Base-by-base conservation (phyloP, 306 rosid species). In the Albizia julibrissin region DNA sequence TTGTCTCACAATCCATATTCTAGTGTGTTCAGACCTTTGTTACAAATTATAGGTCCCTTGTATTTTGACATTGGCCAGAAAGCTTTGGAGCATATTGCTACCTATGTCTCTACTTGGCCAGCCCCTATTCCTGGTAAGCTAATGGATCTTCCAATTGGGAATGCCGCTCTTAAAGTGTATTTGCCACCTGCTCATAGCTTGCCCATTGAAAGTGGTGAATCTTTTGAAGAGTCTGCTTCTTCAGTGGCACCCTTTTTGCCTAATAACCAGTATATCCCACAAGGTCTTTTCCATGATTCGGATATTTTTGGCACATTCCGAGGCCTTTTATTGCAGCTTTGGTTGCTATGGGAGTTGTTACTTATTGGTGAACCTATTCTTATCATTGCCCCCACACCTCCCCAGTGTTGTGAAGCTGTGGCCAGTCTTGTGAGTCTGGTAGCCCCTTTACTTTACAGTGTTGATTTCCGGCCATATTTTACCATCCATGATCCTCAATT, bases 81-180 rank as follows among this genome's bases (percentile, higher is more conserved):
- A 82, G 98, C 98, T 84, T 89, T 93, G 49, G 97, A 94, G 85
- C 97, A 94, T 85, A 93, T 94, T 79, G 97, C 98, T 79, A 90
- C 91, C 56, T 94, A 77, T 87, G 95, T 94, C 81, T 94, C 97
- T 37, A 85, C 84, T 80, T 92, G 98, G 97, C 97, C 97, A 40
- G 89, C 88, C 66, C 97, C 98, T 42, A 61, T 86, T 34, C 97
- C 92, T 3, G 98, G 97, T 62, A 88, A 86, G 80, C 89, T 86
- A 33, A 93, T 93, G 98, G 97, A 94, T 85, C 98, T 94, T 79
- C 97, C 97, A 15, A 94, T 94, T 46, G 98, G 98, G 82, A 94
- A 93, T 78, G 97, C 98, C 15, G 52, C 72, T 22, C 92, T 94
- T 79, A 91, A 90, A 88, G 98, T 93, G 75, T 89, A 90, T 86